phyloP scores from a whole-genome alignment of 1,139 yeast species.

The Pichia sp. region DNA sequence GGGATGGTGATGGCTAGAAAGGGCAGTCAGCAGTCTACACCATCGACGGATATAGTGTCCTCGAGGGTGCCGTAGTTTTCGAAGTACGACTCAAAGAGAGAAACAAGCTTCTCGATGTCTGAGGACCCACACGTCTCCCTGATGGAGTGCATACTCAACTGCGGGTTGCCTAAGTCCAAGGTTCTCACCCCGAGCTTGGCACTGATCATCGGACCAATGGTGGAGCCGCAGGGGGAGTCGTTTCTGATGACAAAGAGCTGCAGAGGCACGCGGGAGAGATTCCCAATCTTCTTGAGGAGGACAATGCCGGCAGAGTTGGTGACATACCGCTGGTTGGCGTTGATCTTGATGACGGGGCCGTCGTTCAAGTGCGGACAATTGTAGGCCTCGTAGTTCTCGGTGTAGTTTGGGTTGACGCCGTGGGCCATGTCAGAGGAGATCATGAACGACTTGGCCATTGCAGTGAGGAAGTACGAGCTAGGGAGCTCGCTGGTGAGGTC shows the following conservation, averaged over 20 bases:
- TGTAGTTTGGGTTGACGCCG: slow-evolving; percentile 92
- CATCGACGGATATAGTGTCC: slow-evolving; percentile 34
- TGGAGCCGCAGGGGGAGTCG: slow-evolving; percentile 92
- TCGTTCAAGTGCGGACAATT: slow-evolving; percentile 79
- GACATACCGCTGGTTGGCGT: slow-evolving; percentile 93
- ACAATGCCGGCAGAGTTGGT: slow-evolving; percentile 91
- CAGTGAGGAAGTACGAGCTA: slow-evolving; percentile 46
- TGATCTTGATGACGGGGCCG: slow-evolving; percentile 91
- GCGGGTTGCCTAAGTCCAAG: slow-evolving; percentile 90
- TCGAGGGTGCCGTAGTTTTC: slow-evolving; percentile 40
- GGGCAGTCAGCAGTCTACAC: slow-evolving; percentile 12
- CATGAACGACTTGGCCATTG: slow-evolving; percentile 79
- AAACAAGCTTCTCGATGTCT: slow-evolving; percentile 63
- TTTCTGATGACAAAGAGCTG: slow-evolving; percentile 87
- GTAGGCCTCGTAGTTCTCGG: slow-evolving; percentile 64
- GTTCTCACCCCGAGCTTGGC: slow-evolving; percentile 87
- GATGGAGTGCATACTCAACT: slow-evolving; percentile 90
- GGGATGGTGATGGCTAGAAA: neutral
- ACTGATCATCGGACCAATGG: slow-evolving; percentile 92
- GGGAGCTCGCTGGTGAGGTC: slow-evolving; percentile 32
- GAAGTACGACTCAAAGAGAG: slow-evolving; percentile 61
- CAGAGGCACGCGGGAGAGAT: slow-evolving; percentile 59
- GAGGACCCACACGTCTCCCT: slow-evolving; percentile 88
- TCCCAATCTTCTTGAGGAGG: slow-evolving; percentile 68
- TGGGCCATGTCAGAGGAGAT: slow-evolving; percentile 96